Percentiles rank a stretch among this genome's conserved stretches.
phyloP scores from a whole-genome alignment of 2,329 filamentous ascomycete genomes.

The Trichoderma aggressivum region DNA sequence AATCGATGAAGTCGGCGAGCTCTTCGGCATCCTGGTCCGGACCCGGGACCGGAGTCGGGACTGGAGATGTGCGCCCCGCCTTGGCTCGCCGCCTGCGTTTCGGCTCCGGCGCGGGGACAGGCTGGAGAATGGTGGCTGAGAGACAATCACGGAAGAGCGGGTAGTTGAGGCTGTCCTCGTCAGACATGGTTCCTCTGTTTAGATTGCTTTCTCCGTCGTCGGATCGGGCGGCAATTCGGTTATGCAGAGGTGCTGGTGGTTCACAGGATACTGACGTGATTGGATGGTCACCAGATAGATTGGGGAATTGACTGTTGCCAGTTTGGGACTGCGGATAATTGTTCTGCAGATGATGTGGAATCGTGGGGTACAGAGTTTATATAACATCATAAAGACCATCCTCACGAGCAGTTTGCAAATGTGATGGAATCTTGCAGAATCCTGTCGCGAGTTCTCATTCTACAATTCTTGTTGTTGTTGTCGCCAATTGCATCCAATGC shows the following conservation, averaged over 20 bases:
- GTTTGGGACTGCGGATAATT: constrained; percentile 4
- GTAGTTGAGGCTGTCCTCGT: constrained; percentile 32
- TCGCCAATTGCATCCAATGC: background rate
- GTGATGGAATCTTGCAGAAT: constrained; percentile 5
- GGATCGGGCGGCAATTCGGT: background rate
- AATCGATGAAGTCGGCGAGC: constrained; percentile 77
- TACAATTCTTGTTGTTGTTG: background rate
- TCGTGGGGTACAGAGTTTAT: background rate
- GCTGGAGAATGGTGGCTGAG: constrained; percentile 64
- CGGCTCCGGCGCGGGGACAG: constrained; percentile 43
- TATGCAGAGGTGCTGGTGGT: background rate
- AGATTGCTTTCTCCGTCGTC: background rate
- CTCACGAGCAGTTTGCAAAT: background rate
- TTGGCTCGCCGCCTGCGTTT: constrained; percentile 43
- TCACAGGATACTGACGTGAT: constrained; percentile 12
- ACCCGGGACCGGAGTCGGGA: constrained; percentile 18
- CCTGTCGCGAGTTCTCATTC: background rate
- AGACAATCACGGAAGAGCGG: constrained; percentile 72
- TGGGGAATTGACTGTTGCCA: background rate
- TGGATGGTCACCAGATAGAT: background rate
- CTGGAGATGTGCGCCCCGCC: constrained; percentile 12
- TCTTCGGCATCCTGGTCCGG: constrained; percentile 55
- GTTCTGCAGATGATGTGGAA: background rate
- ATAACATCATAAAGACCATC: background rate
- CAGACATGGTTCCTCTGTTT: background rate